A percentile compares a stretch with the other conserved stretches of the same genome.
Conservation (phyloP, 768 basidiomycete species). For the Leccinum sublutescens region DNA sequence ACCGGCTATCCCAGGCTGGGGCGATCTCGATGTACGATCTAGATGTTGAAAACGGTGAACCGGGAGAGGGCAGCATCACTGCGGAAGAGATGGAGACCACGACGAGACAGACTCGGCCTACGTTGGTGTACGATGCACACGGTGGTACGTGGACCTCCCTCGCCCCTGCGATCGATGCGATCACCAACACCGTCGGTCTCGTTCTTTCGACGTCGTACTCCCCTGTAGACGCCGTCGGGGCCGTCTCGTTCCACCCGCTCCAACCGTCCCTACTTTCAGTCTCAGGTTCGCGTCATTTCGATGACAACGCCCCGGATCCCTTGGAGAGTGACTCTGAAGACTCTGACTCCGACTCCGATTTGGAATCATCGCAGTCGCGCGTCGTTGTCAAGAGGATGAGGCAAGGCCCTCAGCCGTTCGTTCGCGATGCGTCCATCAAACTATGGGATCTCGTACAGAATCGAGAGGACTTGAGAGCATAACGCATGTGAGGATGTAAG, state of each 20-base stretch:
- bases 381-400: slow-evolving; percentile 10
- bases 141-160: slow-evolving; percentile 41
- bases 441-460: slow-evolving; percentile 21
- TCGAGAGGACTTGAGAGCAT: neutral
- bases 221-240: slow-evolving; percentile 65
- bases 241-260: slow-evolving; percentile 70
- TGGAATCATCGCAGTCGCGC: neutral
- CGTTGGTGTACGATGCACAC: slow-evolving; percentile 51
- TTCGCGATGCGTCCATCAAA: slow-evolving; percentile 29
- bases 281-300: slow-evolving; percentile 79
- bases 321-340: neutral
- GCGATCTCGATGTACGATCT: slow-evolving; percentile 60
- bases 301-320: slow-evolving; percentile 3
- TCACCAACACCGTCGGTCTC: neutral
- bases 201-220: neutral
- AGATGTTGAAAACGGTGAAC: slow-evolving; percentile 1
- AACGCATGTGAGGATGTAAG: no score
- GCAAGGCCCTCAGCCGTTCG: slow-evolving; percentile 16
- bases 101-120: slow-evolving; percentile 24
- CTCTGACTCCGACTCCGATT: slow-evolving; percentile 20
- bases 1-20: slow-evolving; percentile 48
- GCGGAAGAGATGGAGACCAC: neutral
- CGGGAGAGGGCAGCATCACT: neutral
- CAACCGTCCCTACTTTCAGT: slow-evolving; percentile 57
- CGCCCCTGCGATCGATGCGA: neutral